A percentile compares a stretch with the other conserved stretches of the same genome.
These are phyloP conservation scores for Pseudogymnoascus sp. DNA, from an alignment of 2,329 filamentous ascomycete genomes.

Conservation along the genomic window DNA sequence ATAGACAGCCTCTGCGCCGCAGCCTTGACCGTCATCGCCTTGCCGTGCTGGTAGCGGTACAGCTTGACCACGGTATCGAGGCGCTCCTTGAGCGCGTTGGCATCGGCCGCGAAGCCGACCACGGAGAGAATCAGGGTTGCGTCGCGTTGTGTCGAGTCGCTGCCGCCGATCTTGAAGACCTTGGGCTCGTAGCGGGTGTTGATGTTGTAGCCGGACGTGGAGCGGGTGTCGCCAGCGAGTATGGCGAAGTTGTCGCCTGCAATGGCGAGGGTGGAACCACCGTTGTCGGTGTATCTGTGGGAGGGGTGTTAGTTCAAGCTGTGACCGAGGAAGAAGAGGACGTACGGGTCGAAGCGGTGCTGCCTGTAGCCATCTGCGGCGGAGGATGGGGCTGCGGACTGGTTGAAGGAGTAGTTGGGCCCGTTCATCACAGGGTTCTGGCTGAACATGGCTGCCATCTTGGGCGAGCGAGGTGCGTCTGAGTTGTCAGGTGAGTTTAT, in stretches of 20 bases:
- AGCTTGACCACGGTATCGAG: conserved; percentile 95
- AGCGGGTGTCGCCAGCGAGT: conserved; percentile 93
- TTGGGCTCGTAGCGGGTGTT: conserved; percentile 94
- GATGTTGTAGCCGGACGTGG: conserved; percentile 96
- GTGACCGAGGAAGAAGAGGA: neutral
- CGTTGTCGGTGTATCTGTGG: conserved; percentile 88
- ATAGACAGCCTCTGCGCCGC: conserved; percentile 93
- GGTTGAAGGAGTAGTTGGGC: conserved; percentile 62
- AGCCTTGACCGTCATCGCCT: conserved; percentile 88
- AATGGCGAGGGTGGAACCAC: conserved; percentile 92
- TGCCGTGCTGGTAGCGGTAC: conserved; percentile 97
- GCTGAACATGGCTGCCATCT: conserved; percentile 61
- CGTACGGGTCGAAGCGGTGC: conserved; percentile 87
- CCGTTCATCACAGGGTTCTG: conserved; percentile 63
- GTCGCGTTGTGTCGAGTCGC: conserved; percentile 75
- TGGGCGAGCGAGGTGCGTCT: conserved; percentile 21
- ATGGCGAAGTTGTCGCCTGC: conserved; percentile 91
- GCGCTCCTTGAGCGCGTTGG: conserved; percentile 85
- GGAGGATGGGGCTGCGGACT: conserved; percentile 46
- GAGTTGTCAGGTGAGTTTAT: neutral
- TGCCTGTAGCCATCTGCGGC: conserved; percentile 51
- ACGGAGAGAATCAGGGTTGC: conserved; percentile 86
- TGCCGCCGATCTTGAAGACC: conserved; percentile 93
- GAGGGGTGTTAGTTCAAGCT: conserved; percentile 11
- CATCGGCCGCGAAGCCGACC: conserved; percentile 92